These are phyloP conservation scores for Hypoxylon rubiginosum DNA, from an alignment of 2,329 filamentous ascomycete species.

Conservation along the genomic window DNA sequence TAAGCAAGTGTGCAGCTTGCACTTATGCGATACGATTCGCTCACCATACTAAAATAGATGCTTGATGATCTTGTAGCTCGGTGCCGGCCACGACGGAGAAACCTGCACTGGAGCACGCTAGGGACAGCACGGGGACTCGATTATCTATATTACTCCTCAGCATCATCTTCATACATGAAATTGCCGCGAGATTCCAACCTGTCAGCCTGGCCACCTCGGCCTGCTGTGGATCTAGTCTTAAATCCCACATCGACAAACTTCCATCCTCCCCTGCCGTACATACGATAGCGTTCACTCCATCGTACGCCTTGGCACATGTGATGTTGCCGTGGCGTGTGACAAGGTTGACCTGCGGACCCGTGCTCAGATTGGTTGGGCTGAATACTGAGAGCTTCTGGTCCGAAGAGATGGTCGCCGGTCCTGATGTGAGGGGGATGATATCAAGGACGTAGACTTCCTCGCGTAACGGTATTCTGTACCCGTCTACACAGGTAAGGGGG, in stretches of 20 bases:
- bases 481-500: conserved; percentile 56
- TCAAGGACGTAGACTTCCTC: conserved; percentile 70
- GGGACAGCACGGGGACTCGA: conserved; percentile 69
- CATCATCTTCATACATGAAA: conserved; percentile 17
- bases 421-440: conserved; percentile 63
- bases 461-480: conserved; percentile 55
- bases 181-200: conserved; percentile 54
- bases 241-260: conserved; percentile 74
- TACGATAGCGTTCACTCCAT: conserved; percentile 65
- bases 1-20: conserved; percentile 16
- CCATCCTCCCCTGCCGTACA: conserved; percentile 81
- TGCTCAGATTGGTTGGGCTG: conserved; percentile 68
- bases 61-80: conserved; percentile 75
- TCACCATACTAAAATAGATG: conserved; percentile 73
- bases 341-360: conserved; percentile 52
- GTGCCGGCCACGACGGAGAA: conserved; percentile 79
- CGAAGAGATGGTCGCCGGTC: conserved; percentile 75
- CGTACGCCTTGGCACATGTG: conserved; percentile 71
- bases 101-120: conserved; percentile 70
- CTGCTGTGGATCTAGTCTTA: conserved; percentile 60
- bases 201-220: conserved; percentile 61
- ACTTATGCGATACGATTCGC: conserved; percentile 31
- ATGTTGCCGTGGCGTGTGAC: conserved; percentile 71
- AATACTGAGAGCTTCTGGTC: conserved; percentile 78
- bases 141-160: conserved; percentile 55